Base-by-base conservation (phyloP, 2,329 filamentous ascomycete genomes). In the Colletotrichum sp. region DNA sequence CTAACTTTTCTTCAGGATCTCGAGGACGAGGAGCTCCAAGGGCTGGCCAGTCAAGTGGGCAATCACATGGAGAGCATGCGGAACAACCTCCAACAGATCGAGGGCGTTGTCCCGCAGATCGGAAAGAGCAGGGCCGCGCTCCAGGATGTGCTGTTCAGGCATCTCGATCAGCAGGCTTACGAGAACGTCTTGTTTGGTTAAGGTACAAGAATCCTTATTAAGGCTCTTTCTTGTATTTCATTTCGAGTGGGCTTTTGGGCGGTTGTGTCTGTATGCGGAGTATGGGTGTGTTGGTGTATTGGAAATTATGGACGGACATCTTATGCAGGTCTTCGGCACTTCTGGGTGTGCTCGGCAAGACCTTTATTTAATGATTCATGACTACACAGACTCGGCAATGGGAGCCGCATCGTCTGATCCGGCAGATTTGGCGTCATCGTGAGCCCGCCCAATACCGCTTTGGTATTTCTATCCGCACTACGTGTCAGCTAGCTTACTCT, bases 11-110 rank as follows among this genome's bases (percentile, higher is more conserved):
- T 13, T 7, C 64, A 88, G 84, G 82, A 84, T 43, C 76, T 87
- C 13, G 77, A 83, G 34, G 84, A 88, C 36, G 83, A 86, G 24
- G 87, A 89, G 59, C 79, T 91, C 18, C 78, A 85, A n/a, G 80
- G 81, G 3, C 79, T 90, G 5, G 87, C 86, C 0, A 80, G 85
- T 18, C 89, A 91, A 79, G 84, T 92, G 21, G 83, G 84, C 13
- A 90, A 81, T 68, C 90, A 92, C 77, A 88, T 91, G 83, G 89
- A 91, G 75, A 91, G 89, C 78, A 88, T 92, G 79, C 84, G 83
- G 70, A 83, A 83, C 58, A 92, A 92, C 78, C 82, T 91, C 52
- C 83, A 86, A 72, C 90, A 91, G 81, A 87, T 90, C 16, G 87
- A 89, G 2, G 88, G 87, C 8, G 84, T 92, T 5, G 78, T 87